phyloP scores from a whole-genome alignment of 148 eudicot genomes.

The Rhododendron simsii region DNA sequence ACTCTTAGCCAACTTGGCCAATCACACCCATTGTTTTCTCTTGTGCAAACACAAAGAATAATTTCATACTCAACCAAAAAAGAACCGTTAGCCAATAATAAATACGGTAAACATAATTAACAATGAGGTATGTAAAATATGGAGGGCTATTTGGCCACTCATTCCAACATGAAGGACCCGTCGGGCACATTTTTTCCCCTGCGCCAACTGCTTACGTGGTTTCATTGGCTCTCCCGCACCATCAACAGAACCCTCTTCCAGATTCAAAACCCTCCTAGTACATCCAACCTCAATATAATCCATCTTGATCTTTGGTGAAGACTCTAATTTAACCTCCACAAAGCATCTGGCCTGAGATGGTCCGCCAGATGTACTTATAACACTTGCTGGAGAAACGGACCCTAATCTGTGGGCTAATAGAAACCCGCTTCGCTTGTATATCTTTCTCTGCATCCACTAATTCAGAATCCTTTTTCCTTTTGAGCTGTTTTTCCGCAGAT shows the following conservation, averaged over 20 bases:
- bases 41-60: too few species aligned
- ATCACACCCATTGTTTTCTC: too few species aligned
- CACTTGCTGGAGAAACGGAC: conserved; percentile 43
- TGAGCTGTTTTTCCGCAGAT: conserved; percentile 36
- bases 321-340: conserved; percentile 23
- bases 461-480: conserved; percentile 45
- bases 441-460: conserved; percentile 26
- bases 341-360: conserved; percentile 18
- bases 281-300: conserved; percentile 24
- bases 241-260: conserved; percentile 22
- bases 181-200: conserved; percentile 7
- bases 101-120: too few species aligned
- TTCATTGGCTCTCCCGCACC: conserved; percentile 25
- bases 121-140: too few species aligned
- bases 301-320: conserved; percentile 5
- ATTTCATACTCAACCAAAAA: too few species aligned
- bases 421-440: conserved; percentile 42
- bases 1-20: too few species aligned
- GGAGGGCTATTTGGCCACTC: too few species aligned
- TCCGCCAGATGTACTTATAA: conserved; percentile 25
- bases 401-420: conserved; percentile 50
- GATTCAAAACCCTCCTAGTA: conserved; percentile 23
- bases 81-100: too few species aligned
- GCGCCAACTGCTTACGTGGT: conserved; percentile 18
- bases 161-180: too few species aligned